Evolutionary conservation across 305 asterid genomes (phyloP).

Genomic region (Salvia sclarea): DNA sequence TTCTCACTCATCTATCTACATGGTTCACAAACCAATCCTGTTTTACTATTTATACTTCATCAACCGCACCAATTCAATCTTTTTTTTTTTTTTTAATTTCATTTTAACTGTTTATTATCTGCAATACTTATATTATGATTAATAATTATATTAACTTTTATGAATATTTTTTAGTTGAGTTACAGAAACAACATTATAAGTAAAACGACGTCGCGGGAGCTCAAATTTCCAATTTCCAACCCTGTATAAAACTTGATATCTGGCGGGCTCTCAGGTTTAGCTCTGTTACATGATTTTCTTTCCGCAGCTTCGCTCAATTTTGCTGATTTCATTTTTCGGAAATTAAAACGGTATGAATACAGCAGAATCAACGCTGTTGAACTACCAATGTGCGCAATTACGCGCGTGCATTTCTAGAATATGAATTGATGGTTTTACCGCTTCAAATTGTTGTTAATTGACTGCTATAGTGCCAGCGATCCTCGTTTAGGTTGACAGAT

Average conservation of each 20-base stretch:
- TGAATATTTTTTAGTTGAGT: no score
- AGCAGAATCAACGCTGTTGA: not conserved
- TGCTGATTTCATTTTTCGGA: not conserved
- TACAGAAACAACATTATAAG: no score
- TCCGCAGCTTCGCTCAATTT: not conserved
- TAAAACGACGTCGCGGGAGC: no score
- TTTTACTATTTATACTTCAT: no score
- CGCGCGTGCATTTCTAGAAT: not conserved
- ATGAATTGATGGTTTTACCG: not conserved
- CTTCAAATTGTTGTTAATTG: constrained; percentile 2
- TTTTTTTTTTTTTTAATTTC: no score
- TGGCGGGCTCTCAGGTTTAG: constrained; percentile 28
- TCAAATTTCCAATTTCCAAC: not conserved
- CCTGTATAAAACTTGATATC: not conserved
- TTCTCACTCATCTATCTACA: no score
- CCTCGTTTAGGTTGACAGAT: not conserved
- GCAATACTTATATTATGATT: no score
- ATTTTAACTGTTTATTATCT: no score
- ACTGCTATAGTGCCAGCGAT: not conserved
- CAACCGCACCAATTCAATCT: no score
- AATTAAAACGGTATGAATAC: not conserved
- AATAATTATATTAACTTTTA: no score
- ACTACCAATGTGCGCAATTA: not conserved
- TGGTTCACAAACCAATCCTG: no score
- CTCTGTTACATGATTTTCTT: not conserved